phyloP scores from a whole-genome alignment of 345 rosid genomes.

The Linum lewisii region DNA sequence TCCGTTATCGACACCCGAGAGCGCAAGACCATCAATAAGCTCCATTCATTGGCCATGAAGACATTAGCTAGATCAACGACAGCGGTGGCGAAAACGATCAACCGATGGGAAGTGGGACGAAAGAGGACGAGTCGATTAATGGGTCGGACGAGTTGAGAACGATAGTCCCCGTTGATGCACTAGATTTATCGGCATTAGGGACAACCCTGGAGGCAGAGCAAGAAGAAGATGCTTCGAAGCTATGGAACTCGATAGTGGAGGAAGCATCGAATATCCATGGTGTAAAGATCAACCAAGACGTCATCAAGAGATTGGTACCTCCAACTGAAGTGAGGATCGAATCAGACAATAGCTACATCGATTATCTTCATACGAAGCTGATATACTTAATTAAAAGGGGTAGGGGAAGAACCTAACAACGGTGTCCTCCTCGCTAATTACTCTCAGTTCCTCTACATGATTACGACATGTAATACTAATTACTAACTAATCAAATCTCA shows the following conservation, averaged over 20 bases:
- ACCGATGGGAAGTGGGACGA: slow-evolving; percentile 49
- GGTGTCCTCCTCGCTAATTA: slow-evolving; percentile 72
- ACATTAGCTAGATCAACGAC: slow-evolving; percentile 40
- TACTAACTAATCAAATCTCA: no score
- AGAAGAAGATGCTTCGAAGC: slow-evolving; percentile 38
- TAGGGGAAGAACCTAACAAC: slow-evolving; percentile 56
- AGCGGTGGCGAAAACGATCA: slow-evolving; percentile 50
- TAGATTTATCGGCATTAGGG: no score
- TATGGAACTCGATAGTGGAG: slow-evolving; percentile 68
- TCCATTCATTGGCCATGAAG: slow-evolving; percentile 40
- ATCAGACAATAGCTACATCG: slow-evolving; percentile 32
- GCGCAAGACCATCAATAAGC: slow-evolving; percentile 19
- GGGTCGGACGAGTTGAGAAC: no score
- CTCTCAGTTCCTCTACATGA: slow-evolving; percentile 82
- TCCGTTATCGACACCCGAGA: slow-evolving; percentile 23
- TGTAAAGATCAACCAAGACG: slow-evolving; percentile 42
- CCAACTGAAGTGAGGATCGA: slow-evolving; percentile 47
- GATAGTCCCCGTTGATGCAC: no score
- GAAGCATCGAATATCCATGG: slow-evolving; percentile 58
- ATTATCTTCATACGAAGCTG: slow-evolving; percentile 54
- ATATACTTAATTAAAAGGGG: slow-evolving; percentile 40
- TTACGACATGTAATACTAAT: slow-evolving; percentile 84
- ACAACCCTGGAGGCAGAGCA: slow-evolving; percentile 36
- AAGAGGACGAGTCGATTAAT: slow-evolving; percentile 54
- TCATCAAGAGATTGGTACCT: slow-evolving; percentile 48